A percentile compares a stretch with the other conserved stretches of the same genome.
Evolutionary conservation across 2,329 filamentous ascomycete genomes (phyloP).

Genomic region (Acrocalymma vagum): DNA sequence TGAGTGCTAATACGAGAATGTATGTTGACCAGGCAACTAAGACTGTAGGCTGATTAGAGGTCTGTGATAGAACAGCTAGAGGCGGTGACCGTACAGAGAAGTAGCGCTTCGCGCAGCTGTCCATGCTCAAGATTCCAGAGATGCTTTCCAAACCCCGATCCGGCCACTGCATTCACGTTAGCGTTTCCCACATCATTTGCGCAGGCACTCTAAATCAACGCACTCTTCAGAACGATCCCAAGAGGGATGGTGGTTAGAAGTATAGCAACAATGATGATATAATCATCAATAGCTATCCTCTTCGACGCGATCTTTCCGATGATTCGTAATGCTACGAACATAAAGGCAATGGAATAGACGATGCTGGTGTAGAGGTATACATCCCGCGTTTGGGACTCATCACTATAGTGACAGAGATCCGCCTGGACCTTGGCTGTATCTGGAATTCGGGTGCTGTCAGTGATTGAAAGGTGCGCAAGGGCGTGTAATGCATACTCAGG

Average conservation of each 20-base stretch:
- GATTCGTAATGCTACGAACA: conserved; percentile 22
- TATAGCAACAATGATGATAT: conserved; percentile 23
- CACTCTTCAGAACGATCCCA: conserved; percentile 28
- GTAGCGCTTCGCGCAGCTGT: conserved; percentile 16
- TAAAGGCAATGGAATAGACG: conserved; percentile 19
- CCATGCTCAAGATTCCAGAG: conserved; percentile 23
- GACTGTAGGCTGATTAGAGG: conserved; percentile 14
- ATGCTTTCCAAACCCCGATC: conserved; percentile 33
- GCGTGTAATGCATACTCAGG: conserved; percentile 8
- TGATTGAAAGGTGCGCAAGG: neutral
- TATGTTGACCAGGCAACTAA: conserved; percentile 30
- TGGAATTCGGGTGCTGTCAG: neutral
- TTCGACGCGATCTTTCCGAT: conserved; percentile 22
- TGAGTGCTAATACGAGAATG: conserved; percentile 27
- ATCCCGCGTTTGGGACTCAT: conserved; percentile 19
- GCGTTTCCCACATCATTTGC: neutral
- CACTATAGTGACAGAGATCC: conserved; percentile 24
- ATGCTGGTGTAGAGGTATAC: conserved; percentile 16
- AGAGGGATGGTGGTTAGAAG: conserved; percentile 25
- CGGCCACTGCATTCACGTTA: conserved; percentile 24
- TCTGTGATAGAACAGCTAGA: no score
- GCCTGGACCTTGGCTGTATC: conserved; percentile 31
- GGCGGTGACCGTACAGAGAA: conserved; percentile 12
- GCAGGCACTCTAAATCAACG: neutral
- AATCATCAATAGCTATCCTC: conserved; percentile 27